A percentile compares a stretch with the other conserved stretches of the same genome.
phyloP scores from a whole-genome alignment of 306 rosid genomes.

The Aeschynomene evenia region DNA sequence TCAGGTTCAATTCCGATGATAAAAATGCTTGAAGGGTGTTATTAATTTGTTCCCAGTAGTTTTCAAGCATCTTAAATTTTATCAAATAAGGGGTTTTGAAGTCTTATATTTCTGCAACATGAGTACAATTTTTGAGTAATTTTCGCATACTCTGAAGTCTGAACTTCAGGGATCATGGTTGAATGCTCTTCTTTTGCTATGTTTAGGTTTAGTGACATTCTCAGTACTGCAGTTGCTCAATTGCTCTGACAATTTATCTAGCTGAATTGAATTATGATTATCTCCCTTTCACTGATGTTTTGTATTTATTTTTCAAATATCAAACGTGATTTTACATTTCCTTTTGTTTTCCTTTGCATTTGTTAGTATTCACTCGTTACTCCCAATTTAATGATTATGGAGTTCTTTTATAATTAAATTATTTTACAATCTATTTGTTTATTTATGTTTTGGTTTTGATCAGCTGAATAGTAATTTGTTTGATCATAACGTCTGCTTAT shows the following conservation, averaged over 20 bases:
- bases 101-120: constrained; percentile 11
- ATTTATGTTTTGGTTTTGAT: constrained; percentile 15
- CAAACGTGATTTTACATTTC: constrained; percentile 5
- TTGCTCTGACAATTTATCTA: not conserved
- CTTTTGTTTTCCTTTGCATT: not conserved
- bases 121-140: constrained; percentile 13
- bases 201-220: constrained; percentile 3
- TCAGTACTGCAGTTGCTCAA: constrained; percentile 9
- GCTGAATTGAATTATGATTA: constrained; percentile 16
- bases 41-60: constrained; percentile 11
- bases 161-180: not conserved
- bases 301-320: constrained; percentile 8
- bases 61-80: constrained; percentile 14
- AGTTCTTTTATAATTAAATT: constrained; percentile 3
- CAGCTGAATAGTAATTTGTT: not conserved
- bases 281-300: not conserved
- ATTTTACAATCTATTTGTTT: not conserved
- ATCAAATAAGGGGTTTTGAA: constrained; percentile 8
- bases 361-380: not conserved
- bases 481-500: constrained; percentile 10
- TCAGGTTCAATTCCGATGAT: constrained; percentile 22
- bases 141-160: constrained; percentile 3
- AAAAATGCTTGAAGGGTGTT: constrained; percentile 20
- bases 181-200: constrained; percentile 16
- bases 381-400: constrained; percentile 8